Percentiles rank a stretch among this genome's conserved stretches.
phyloP scores from a whole-genome alignment of 2,329 filamentous ascomycete species.

The Penicillium sp. region DNA sequence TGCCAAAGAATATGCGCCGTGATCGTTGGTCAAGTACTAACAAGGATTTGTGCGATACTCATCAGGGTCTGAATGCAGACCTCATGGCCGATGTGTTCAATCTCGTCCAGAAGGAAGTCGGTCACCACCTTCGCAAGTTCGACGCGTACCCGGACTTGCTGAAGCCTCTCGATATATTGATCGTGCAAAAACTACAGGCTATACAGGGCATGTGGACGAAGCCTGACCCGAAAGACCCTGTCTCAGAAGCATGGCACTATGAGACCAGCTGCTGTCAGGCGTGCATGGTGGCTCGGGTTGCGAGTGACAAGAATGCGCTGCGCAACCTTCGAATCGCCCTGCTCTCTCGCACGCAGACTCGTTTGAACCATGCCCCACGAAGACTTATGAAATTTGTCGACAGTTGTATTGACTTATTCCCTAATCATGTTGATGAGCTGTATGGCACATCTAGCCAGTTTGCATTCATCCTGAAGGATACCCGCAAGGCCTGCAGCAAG shows the following conservation, averaged over 20 bases:
- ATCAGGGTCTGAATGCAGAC: slow-evolving; percentile 21
- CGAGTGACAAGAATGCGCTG: slow-evolving; percentile 19
- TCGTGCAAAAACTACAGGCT: slow-evolving; percentile 18
- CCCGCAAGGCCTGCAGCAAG: slow-evolving; percentile 15
- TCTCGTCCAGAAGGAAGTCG: slow-evolving; percentile 22
- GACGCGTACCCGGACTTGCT: slow-evolving; percentile 14
- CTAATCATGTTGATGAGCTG: slow-evolving; percentile 3
- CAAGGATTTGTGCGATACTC: slow-evolving; percentile 15
- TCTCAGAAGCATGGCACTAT: slow-evolving; percentile 13
- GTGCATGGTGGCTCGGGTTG: slow-evolving; percentile 32
- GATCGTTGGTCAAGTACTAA: background rate
- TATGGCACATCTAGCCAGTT: slow-evolving; percentile 13
- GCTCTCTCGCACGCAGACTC: slow-evolving; percentile 26
- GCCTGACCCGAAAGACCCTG: background rate
- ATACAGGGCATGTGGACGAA: slow-evolving; percentile 30
- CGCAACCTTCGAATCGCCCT: slow-evolving; percentile 26
- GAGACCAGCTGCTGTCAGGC: slow-evolving; percentile 32
- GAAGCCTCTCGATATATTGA: slow-evolving; percentile 5
- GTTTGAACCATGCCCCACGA: slow-evolving; percentile 16
- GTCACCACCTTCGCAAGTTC: slow-evolving; percentile 16
- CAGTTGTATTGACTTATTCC: slow-evolving; percentile 19
- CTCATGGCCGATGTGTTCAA: slow-evolving; percentile 15
- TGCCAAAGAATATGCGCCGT: slow-evolving; percentile 15
- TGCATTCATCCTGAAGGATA: slow-evolving; percentile 17
- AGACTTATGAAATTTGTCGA: slow-evolving; percentile 26